phyloP scores from a whole-genome alignment of 768 basidiomycete genomes.

The Butyriboletus loyo region DNA sequence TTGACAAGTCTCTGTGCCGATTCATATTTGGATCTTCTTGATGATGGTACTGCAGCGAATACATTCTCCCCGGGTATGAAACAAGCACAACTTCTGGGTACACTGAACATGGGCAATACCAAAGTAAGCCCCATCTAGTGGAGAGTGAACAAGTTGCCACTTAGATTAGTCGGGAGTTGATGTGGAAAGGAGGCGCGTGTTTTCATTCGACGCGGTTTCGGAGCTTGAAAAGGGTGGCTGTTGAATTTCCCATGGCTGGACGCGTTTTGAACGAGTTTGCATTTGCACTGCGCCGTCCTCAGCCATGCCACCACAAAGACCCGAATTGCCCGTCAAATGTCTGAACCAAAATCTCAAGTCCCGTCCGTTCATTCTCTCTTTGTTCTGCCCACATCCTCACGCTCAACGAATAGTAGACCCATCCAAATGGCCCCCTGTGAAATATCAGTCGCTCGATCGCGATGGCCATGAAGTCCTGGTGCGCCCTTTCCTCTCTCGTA shows the following conservation, averaged over 20 bases:
- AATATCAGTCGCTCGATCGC: slow-evolving; percentile 88
- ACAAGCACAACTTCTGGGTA: too few species aligned
- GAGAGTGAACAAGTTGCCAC: too few species aligned
- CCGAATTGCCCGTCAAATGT: slow-evolving; percentile 48
- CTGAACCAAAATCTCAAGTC: slow-evolving; percentile 50
- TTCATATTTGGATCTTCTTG: too few species aligned
- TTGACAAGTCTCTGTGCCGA: too few species aligned
- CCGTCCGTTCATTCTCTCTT: slow-evolving; percentile 29
- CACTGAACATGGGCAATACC: too few species aligned
- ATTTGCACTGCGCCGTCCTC: not conserved
- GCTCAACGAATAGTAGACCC: slow-evolving; percentile 32
- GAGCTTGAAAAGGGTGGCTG: slow-evolving; percentile 31
- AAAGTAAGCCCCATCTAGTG: too few species aligned
- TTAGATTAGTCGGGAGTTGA: too few species aligned
- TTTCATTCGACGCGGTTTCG: slow-evolving; percentile 24
- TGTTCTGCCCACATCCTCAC: not conserved
- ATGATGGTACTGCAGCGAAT: too few species aligned
- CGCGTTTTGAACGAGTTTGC: slow-evolving; percentile 34
- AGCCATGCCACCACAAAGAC: slow-evolving; percentile 40
- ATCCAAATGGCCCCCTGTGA: slow-evolving; percentile 64
- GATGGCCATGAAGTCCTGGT: slow-evolving; percentile 87
- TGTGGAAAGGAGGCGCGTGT: too few species aligned
- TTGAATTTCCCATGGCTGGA: slow-evolving; percentile 30
- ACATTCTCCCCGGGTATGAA: too few species aligned
- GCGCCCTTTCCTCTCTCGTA: slow-evolving; percentile 23